Conservation (phyloP, 352 stramenopile species). For the Pythium brachiatum region DNA sequence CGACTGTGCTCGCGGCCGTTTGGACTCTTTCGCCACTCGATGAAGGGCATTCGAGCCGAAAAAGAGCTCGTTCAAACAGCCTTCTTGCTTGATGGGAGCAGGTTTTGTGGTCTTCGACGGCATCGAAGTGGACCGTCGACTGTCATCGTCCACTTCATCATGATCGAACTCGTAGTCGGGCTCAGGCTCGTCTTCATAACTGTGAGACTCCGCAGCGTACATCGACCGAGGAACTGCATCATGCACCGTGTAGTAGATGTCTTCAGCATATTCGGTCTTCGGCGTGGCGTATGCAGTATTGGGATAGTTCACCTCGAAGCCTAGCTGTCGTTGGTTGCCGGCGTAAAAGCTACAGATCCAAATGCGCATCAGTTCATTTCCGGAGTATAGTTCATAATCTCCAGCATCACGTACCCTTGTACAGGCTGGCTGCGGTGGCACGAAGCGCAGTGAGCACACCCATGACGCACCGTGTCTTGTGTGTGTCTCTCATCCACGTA, state of each 20-base stretch:
- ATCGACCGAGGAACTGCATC: background rate
- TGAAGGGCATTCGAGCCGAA: background rate
- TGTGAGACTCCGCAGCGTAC: background rate
- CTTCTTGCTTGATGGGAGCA: background rate
- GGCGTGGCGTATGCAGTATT: background rate
- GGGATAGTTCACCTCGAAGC: background rate
- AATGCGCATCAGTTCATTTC: background rate
- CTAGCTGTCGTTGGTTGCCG: background rate
- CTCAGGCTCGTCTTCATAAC: background rate
- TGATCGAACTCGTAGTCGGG: background rate
- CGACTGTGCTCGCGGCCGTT: background rate
- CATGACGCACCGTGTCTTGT: background rate
- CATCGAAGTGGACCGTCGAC: background rate
- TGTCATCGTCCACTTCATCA: background rate
- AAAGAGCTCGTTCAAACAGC: background rate
- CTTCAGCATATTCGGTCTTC: background rate
- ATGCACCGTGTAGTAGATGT: background rate
- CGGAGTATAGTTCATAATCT: too few relatives aligned
- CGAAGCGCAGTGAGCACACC: slow-evolving; percentile 5
- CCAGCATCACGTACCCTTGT: too few relatives aligned
- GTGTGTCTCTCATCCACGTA: background rate
- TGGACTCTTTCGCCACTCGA: background rate
- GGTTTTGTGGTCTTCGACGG: background rate
- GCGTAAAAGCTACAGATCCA: background rate
- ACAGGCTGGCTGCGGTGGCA: too few relatives aligned